A percentile compares a stretch with the other conserved stretches of the same genome.
Conservation (phyloP, 2,329 filamentous ascomycete species). For the Ophiosphaerella narmari region DNA sequence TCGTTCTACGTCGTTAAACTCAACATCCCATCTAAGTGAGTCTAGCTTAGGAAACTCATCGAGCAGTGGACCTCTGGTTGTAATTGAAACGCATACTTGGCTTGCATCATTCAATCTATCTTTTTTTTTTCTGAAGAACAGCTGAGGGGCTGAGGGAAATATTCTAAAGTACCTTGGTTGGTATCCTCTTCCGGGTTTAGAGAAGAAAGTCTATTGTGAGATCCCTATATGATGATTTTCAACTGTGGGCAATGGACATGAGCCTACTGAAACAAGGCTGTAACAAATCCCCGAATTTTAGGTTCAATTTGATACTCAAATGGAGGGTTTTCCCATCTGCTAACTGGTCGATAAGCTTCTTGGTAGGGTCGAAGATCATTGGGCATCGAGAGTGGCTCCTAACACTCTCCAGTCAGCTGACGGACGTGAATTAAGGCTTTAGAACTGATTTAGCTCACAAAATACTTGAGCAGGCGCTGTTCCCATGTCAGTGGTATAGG, state of each 20-base stretch:
- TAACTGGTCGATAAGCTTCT: not conserved
- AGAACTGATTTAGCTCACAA: not conserved
- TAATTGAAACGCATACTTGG: not conserved
- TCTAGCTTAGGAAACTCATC: conserved; percentile 8
- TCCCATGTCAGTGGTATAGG: not conserved
- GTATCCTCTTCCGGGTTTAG: not conserved
- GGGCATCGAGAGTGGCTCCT: conserved; percentile 5
- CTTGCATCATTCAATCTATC: not conserved
- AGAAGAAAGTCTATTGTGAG: not conserved
- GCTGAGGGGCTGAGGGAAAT: conserved; percentile 1
- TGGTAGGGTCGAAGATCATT: conserved; percentile 7
- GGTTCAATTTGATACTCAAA: not conserved
- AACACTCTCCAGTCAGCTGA: not conserved
- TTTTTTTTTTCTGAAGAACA: not conserved
- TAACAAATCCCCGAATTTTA: conserved; percentile 1
- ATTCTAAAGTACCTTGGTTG: not conserved
- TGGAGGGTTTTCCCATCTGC: not conserved
- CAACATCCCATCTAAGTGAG: conserved; percentile 7
- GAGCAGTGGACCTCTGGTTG: not conserved
- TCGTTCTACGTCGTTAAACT: not conserved
- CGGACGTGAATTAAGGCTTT: no score
- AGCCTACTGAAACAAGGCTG: conserved; percentile 4
- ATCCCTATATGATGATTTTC: conserved; percentile 4
- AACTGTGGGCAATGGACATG: conserved; percentile 1
- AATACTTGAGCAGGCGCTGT: not conserved